Evolutionary conservation across 257 asterid species (phyloP).

Genomic region (Coffea canephora): DNA sequence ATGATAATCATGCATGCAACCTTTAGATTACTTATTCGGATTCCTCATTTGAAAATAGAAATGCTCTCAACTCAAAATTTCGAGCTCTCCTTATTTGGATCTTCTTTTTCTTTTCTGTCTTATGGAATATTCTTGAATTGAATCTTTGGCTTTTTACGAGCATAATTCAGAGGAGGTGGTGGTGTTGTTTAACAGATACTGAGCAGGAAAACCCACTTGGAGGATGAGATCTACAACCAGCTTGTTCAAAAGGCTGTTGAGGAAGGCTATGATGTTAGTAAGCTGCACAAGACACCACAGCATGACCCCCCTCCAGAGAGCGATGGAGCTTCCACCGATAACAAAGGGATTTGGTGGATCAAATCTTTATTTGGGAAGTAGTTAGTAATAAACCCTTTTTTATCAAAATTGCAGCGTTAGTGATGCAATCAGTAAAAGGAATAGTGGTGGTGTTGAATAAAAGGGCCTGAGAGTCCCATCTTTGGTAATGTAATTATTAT

Average conservation of each 20-base stretch:
- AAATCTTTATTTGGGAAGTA: constrained; percentile 68
- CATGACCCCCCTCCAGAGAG: constrained; percentile 52
- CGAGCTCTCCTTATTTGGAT: neutral
- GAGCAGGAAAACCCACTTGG: constrained; percentile 46
- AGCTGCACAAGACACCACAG: constrained; percentile 66
- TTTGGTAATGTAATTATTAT: no score
- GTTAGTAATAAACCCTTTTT: constrained; percentile 1
- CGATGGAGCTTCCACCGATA: constrained; percentile 43
- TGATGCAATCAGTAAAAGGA: no score
- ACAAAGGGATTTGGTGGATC: constrained; percentile 80
- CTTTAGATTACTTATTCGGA: neutral
- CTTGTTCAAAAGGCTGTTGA: constrained; percentile 56
- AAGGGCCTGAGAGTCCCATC: neutral
- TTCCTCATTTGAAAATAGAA: neutral
- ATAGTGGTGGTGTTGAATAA: neutral
- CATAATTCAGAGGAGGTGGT: constrained; percentile 1
- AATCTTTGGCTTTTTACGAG: neutral
- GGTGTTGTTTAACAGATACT: constrained; percentile 46
- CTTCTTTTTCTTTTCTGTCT: neutral
- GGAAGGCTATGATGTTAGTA: constrained; percentile 75
- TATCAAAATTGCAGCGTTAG: neutral
- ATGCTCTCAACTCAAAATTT: neutral
- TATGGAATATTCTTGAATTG: no score
- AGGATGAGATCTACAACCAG: constrained; percentile 49
- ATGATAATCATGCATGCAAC: neutral